Base-by-base conservation (phyloP, 495 filamentous ascomycete genomes). In the Cenococcum geophilum region DNA sequence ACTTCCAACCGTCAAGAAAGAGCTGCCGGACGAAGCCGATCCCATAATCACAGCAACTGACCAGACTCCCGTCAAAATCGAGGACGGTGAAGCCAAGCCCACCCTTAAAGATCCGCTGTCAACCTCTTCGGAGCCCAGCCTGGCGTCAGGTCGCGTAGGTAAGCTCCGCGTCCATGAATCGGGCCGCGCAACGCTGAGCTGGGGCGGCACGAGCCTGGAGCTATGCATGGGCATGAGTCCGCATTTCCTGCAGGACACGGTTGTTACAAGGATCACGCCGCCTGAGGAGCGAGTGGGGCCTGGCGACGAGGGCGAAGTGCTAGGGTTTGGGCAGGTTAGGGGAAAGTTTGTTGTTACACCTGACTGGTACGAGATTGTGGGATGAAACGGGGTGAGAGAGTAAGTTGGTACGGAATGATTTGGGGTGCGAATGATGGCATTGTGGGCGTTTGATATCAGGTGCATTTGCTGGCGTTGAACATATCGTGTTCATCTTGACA, bases 111-210 rank as follows among this genome's bases (percentile, higher is more conserved):
- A 6, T 6, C 27, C 27, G 27, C 27, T 47, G 14, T 37, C 57
- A 12, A 11, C 2, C 16, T 14, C 35, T 16, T 21, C 23, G 5
- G 34, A 27, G 14, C 40, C 40, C 2, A 35, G 20, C 1, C 55
- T 73, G 21, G 58, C 72, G 12, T 25, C 61, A 18, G 83, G 83
- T n/a, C 75, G 68, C 57, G 76, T 83, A 4, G 85, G 85, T 32
- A 82, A 81, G 63, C 70, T 88, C 35, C 71, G 80, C 34, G 77
- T 88, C 20, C 78, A 82, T 62, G 75, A 82, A 68, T 83, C 80
- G 9, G 85, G 85, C 57, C 78, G 77, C 43, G 78, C 79, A 1
- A 81, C 83, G 57, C 68, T 88, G 32, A 74, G 76, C 59, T 88
- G 84, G 84, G 84, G 83, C 16, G 83, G 83, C 5, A 76, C 73